phyloP scores from a whole-genome alignment of 345 rosid genomes.

The Nasturtium officinale region DNA sequence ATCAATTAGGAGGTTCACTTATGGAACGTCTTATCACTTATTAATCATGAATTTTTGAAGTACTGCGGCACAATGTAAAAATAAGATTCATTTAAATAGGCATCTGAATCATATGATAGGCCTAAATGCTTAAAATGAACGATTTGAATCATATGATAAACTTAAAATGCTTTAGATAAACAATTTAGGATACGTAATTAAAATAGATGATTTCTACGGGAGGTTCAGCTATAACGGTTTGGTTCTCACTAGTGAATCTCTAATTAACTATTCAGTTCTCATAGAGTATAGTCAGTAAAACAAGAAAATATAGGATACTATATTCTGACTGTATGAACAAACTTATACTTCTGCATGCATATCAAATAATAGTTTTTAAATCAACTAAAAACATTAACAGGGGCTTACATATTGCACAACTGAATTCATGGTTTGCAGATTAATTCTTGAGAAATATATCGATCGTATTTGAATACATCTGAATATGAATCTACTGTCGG shows the following conservation, averaged over 20 bases:
- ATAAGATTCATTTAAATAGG: neutral
- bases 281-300: neutral
- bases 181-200: neutral
- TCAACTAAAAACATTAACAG: neutral
- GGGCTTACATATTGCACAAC: neutral
- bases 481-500: conserved; percentile 28
- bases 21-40: too few relatives aligned
- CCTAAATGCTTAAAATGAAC: neutral
- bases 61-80: too few relatives aligned
- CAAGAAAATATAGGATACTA: neutral
- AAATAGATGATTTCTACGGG: neutral
- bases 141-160: too few relatives aligned
- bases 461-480: neutral
- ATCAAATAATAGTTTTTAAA: neutral
- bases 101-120: neutral
- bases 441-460: neutral
- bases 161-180: neutral
- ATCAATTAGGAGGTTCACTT: neutral
- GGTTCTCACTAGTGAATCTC: neutral
- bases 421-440: neutral
- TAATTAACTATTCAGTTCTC: neutral
- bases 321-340: neutral
- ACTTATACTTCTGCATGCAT: neutral
- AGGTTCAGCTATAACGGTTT: neutral
- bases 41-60: too few relatives aligned